These are phyloP conservation scores for Uncinocarpus reesii DNA, from an alignment of 2,329 filamentous ascomycete genomes.

Conservation along the genomic window DNA sequence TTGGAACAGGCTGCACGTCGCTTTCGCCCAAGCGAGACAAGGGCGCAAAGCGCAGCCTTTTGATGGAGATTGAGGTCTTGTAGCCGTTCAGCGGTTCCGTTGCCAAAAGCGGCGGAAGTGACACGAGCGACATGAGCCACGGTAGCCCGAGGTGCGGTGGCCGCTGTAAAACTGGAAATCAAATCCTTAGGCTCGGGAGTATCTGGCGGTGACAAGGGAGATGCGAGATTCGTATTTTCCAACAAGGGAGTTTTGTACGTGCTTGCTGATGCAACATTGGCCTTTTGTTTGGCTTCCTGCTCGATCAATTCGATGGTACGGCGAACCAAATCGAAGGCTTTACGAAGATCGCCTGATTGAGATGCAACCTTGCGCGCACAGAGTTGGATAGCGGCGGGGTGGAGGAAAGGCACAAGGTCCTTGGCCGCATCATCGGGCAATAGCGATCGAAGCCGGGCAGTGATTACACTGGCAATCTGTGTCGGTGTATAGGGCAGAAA, in stretches of 20 bases:
- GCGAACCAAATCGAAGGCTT: constrained; percentile 88
- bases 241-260: constrained; percentile 67
- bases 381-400: constrained; percentile 85
- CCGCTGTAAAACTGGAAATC: constrained; percentile 52
- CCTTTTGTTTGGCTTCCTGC: constrained; percentile 64
- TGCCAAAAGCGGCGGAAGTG: constrained; percentile 79
- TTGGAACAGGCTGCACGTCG: constrained; percentile 6
- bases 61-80: constrained; percentile 88
- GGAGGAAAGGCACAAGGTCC: constrained; percentile 72
- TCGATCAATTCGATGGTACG: constrained; percentile 84
- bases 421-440: constrained; percentile 42
- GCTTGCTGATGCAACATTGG: constrained; percentile 44
- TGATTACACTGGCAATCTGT: constrained; percentile 83
- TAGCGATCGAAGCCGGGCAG: constrained; percentile 66
- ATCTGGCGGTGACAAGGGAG: constrained; percentile 37
- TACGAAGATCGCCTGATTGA: constrained; percentile 86
- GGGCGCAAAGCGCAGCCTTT: constrained; percentile 82
- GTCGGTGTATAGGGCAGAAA: constrained; percentile 84
- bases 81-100: constrained; percentile 74
- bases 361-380: constrained; percentile 90
- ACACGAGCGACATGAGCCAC: constrained; percentile 88
- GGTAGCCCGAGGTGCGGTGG: constrained; percentile 76
- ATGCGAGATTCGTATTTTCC: constrained; percentile 70
- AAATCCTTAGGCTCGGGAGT: constrained; percentile 32
- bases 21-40: constrained; percentile 75